These are phyloP conservation scores for Pichia membranifaciens DNA, from an alignment of 805 yeast genomes.

Conservation along the genomic window DNA sequence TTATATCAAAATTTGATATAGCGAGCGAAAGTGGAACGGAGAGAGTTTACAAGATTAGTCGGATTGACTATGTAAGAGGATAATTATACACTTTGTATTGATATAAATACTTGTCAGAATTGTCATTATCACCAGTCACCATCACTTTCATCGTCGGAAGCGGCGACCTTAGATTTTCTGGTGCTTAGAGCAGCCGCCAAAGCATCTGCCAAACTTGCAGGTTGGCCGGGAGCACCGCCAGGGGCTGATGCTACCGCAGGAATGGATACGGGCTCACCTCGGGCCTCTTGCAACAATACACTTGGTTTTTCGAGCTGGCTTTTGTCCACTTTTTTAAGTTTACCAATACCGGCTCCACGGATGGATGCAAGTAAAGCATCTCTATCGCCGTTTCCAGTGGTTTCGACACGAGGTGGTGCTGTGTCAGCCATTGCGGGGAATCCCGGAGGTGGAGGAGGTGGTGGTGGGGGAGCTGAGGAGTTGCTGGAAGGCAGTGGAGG, in stretches of 20 bases:
- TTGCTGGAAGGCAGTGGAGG: constrained; percentile 21
- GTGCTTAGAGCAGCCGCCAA: constrained; percentile 68
- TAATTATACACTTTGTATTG: no score
- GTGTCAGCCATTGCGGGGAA: constrained; percentile 30
- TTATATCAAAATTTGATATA: no score
- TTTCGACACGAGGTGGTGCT: constrained; percentile 23
- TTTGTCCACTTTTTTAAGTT: constrained; percentile 74
- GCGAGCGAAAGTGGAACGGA: no score
- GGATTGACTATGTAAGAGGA: no score
- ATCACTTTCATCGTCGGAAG: constrained; percentile 80
- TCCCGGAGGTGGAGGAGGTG: constrained; percentile 21
- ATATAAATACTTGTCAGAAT: no score
- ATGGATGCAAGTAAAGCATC: constrained; percentile 86
- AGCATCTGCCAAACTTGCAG: constrained; percentile 37
- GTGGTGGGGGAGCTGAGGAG: constrained; percentile 14
- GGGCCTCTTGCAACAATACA: constrained; percentile 62
- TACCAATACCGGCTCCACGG: constrained; percentile 67
- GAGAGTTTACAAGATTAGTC: no score
- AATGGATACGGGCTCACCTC: constrained; percentile 46
- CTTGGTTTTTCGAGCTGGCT: constrained; percentile 76
- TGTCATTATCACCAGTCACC: constrained; percentile 52
- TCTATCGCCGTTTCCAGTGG: constrained; percentile 50
- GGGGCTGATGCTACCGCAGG: constrained; percentile 33
- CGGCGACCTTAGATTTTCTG: constrained; percentile 76
- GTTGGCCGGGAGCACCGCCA: constrained; percentile 38